Percentiles rank a stretch among this genome's conserved stretches.
Evolutionary conservation across 2,329 filamentous ascomycete species (phyloP).

Genomic region (Nemania diffusa): DNA sequence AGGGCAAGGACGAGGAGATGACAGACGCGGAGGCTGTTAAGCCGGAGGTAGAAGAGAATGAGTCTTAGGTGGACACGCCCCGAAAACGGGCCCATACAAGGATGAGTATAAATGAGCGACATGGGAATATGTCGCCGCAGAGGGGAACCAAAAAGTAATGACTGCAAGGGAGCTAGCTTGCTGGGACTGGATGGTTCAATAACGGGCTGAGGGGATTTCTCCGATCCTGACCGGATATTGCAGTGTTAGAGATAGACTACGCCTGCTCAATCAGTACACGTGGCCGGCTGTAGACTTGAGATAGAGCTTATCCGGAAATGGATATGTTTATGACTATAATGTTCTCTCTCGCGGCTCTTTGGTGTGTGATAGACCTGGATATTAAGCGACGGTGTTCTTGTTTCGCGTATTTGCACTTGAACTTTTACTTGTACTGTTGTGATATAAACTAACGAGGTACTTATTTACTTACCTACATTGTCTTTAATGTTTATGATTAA

Average conservation of each 20-base stretch:
- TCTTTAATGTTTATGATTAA: too few relatives aligned
- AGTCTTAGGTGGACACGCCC: constrained; percentile 39
- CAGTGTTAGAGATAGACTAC: constrained; percentile 38
- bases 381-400: not conserved
- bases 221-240: constrained; percentile 23
- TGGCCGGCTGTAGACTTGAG: constrained; percentile 29
- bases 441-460: too few relatives aligned
- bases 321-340: constrained; percentile 24
- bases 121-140: not conserved
- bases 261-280: constrained; percentile 27
- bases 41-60: constrained; percentile 61
- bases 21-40: constrained; percentile 67
- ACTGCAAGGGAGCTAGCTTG: constrained; percentile 23
- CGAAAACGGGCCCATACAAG: not conserved
- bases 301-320: constrained; percentile 35
- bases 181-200: constrained; percentile 24
- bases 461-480: too few relatives aligned
- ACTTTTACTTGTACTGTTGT: too few relatives aligned
- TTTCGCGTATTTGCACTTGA: too few relatives aligned
- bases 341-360: not conserved
- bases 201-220: constrained; percentile 19
- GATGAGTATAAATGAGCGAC: too few relatives aligned
- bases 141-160: constrained; percentile 32
- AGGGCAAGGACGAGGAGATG: constrained; percentile 70
- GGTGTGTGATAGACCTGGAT: not conserved